These are phyloP conservation scores for Allantophomopsis lycopodina DNA, from an alignment of 2,329 filamentous ascomycete genomes.

Conservation along the genomic window DNA sequence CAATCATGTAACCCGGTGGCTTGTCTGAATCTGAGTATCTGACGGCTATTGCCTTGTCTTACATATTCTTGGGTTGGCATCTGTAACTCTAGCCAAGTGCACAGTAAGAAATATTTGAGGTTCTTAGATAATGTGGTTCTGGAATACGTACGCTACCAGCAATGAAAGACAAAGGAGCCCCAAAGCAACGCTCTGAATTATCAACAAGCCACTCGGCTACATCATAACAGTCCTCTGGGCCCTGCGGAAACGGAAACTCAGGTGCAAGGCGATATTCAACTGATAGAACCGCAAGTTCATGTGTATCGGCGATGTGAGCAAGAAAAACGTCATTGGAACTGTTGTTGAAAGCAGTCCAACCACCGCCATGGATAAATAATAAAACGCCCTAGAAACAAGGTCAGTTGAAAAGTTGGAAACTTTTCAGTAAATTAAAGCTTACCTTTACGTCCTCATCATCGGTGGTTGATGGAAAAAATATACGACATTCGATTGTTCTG, in stretches of 20 bases:
- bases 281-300: constrained; percentile 33
- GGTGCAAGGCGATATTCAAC: constrained; percentile 43
- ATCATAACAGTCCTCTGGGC: constrained; percentile 38
- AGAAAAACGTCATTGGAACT: constrained; percentile 23
- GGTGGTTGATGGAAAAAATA: constrained; percentile 6
- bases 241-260: constrained; percentile 37
- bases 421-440: too few relatives aligned
- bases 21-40: too few relatives aligned
- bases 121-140: too few relatives aligned
- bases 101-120: constrained; percentile 22
- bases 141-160: too few relatives aligned
- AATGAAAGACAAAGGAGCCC: too few relatives aligned
- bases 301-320: constrained; percentile 32
- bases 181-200: too few relatives aligned
- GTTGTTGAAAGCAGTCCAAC: constrained; percentile 20
- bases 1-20: too few relatives aligned
- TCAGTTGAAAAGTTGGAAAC: too few relatives aligned
- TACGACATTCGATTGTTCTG: constrained; percentile 34
- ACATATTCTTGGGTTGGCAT: neutral
- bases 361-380: constrained; percentile 41
- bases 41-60: neutral
- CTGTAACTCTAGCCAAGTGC: constrained; percentile 5
- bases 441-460: constrained; percentile 12
- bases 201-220: constrained; percentile 17
- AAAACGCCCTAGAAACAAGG: constrained; percentile 27